Evolutionary conservation across 2,329 filamentous ascomycete genomes (phyloP), one percentile per base, ranked within the genome.

Genomic region (Ophiocordyceps sinensis): DNA sequence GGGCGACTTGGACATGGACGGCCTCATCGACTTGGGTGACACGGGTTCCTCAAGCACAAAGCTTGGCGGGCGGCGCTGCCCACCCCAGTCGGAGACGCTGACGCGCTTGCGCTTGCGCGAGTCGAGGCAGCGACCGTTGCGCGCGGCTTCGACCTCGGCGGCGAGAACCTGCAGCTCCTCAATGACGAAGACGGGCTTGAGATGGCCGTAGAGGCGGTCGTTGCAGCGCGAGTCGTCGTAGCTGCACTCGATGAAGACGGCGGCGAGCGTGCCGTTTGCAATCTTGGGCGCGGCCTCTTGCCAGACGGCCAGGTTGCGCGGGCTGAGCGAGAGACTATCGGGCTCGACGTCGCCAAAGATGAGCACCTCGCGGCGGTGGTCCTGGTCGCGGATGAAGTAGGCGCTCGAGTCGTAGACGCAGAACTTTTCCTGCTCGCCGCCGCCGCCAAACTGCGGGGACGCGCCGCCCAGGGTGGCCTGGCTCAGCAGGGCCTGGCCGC

Each of bases 331-430:
- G 23, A 96, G 63, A 9, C 78, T 81, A 59, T 98, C 91, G 1
- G 91, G 87, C 55, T 98, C 91, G 31, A 96, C 85, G 49, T 98
- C 91, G 15, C 91, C 91, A 56, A 95, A 96, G 38, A 98, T 84
- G 44, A 98, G 74, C 3, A 96, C 75, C 60, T 98, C 89, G 28
- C 73, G 73, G 2, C 75, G 73, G 0, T 77, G 82, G 1, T 64
- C 57, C 29, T 80, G 67, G 44, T 91, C 83, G 31, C 85, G 82
- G 48, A 98, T 83, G 60, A 98, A 96, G 61, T 88, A 96, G 1
- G 86, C 89, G 15, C 87, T 91, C 47, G 85, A 94, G 57, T 95
- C 86, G 45, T 85, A 82, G 1, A 87, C 82, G 50, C 81, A 87
- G 29, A 71, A 54, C 15, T 62, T 65, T 42, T 77, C 71, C 39